These are phyloP conservation scores for Phytophthora sp. DNA, from an alignment of 352 stramenopile genomes.

Conservation along the genomic window DNA sequence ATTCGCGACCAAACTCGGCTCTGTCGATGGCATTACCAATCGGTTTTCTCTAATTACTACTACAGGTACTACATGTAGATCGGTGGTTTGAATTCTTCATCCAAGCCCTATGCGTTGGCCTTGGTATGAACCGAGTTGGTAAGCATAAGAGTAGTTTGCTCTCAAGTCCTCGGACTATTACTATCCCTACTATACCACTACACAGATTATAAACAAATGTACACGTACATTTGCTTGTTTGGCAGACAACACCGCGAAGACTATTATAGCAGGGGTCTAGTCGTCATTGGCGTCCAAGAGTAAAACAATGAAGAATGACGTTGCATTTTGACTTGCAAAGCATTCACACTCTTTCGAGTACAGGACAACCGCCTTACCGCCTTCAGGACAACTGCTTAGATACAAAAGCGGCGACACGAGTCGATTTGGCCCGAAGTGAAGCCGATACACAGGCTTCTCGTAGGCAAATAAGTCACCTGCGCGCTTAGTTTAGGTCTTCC, in stretches of 20 bases:
- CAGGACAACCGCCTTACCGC: constrained; percentile 95
- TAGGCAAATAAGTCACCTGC: constrained; percentile 53
- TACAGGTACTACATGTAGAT: not conserved
- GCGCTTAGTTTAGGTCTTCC: constrained; percentile 55
- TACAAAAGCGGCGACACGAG: constrained; percentile 96
- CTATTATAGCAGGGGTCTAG: constrained; percentile 57
- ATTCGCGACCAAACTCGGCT: not conserved
- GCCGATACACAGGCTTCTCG: constrained; percentile 49
- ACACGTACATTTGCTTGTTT: constrained; percentile 60
- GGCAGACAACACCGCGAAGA: constrained; percentile 70
- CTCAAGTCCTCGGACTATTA: constrained; percentile 43
- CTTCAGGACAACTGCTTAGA: constrained; percentile 92
- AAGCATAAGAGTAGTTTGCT: too few relatives aligned
- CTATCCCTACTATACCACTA: too few relatives aligned
- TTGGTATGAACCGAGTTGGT: constrained; percentile 79
- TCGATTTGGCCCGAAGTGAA: constrained; percentile 88
- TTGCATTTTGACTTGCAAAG: too few relatives aligned
- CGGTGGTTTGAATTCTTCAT: constrained; percentile 46
- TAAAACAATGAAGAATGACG: constrained; percentile 86
- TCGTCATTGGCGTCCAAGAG: constrained; percentile 65
- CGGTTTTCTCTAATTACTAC: too few relatives aligned
- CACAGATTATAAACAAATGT: constrained; percentile 12
- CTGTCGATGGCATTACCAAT: too few relatives aligned
- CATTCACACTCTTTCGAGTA: constrained; percentile 69
- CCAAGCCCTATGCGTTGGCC: constrained; percentile 65